Conservation (phyloP, 805 yeast genomes). For the Candida manassasensis region DNA sequence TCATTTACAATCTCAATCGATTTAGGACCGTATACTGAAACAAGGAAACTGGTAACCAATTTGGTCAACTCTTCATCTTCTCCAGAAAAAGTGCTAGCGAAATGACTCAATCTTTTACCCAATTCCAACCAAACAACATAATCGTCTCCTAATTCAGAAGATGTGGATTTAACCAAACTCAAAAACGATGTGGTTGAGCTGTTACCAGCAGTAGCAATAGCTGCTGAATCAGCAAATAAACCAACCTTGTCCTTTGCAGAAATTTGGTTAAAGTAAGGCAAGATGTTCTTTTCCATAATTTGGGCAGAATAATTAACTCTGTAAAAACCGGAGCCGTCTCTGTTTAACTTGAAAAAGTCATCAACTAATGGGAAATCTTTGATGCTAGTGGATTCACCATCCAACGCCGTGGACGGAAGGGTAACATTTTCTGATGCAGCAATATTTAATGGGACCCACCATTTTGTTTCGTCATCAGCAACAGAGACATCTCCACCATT, state of each 20-base stretch:
- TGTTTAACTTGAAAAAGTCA: conserved; percentile 44
- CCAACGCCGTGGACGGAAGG: conserved; percentile 20
- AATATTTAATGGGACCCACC: conserved; percentile 56
- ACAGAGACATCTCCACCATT: conserved; percentile 55
- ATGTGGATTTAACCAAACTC: conserved; percentile 31
- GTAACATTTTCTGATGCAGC: conserved; percentile 11
- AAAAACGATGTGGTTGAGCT: conserved; percentile 39
- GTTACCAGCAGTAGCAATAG: conserved; percentile 46
- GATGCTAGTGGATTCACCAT: conserved; percentile 16
- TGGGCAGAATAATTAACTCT: conserved; percentile 48
- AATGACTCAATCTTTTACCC: conserved; percentile 32
- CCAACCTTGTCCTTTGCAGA: conserved; percentile 50
- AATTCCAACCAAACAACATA: conserved; percentile 56
- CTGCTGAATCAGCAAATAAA: conserved; percentile 47
- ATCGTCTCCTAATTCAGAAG: conserved; percentile 30
- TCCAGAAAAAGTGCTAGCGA: conserved; percentile 33
- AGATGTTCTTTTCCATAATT: conserved; percentile 36
- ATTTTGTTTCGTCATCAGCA: conserved; percentile 51
- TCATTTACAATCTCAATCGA: conserved; percentile 22
- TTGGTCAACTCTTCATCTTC: conserved; percentile 17
- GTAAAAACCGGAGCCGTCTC: conserved; percentile 47
- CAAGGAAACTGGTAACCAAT: conserved; percentile 28
- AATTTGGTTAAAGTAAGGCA: conserved; percentile 33
- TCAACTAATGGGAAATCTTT: conserved; percentile 17
- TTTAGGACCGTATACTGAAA: conserved; percentile 21